Base-by-base conservation (phyloP, 164 flowering plant species). In the Chimonanthus praecox region DNA sequence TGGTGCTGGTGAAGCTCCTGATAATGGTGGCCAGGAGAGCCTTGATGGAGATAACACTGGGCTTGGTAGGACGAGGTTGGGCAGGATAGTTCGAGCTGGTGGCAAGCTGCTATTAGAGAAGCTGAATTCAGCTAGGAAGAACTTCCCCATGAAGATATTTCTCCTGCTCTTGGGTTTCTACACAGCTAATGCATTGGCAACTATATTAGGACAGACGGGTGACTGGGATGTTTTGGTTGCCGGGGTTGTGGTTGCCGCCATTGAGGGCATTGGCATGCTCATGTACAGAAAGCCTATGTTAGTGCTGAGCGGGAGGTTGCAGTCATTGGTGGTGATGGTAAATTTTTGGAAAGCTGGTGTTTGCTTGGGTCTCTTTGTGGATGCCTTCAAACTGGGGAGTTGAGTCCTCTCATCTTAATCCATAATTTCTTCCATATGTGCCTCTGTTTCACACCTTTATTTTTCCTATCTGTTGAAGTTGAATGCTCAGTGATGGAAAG, bases 301-400 rank as follows among this genome's bases (percentile, higher is more conserved):
- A 58, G 44, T 76, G 2, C 73, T 86, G 2, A 77, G 72, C 51
- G 47, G 64, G 73, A 88, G 93, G 78, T 69, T 90, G 70, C 85
- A 89, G 77, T 85, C 93, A 46, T 83, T 94, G 71, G 82, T 95
- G 44, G 88, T 68, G 47, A 84, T 95, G 97, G 72, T 95, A 45
- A 95, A 95, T 72, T 95, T 86, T 72, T 95, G 96, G 99, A 95
- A 95, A 89, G 96, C 99, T 64, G 99, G 99, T 75, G 90, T 95
- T 65, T 91, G 96, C 79, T 89, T 95, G 73, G 99, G 99, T 50
- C 92, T 92, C 8, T 93, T 92, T 86, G 98, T 95, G 6, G 99
- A 95, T 83, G 99, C 99, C 75, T 95, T 92, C 73, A 92, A 94
- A 74, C 74, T 92, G 74, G 97, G 97, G 20, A 92, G 98, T 79